phyloP scores from a whole-genome alignment of 441 rosid species.

The Jatropha podagrica region DNA sequence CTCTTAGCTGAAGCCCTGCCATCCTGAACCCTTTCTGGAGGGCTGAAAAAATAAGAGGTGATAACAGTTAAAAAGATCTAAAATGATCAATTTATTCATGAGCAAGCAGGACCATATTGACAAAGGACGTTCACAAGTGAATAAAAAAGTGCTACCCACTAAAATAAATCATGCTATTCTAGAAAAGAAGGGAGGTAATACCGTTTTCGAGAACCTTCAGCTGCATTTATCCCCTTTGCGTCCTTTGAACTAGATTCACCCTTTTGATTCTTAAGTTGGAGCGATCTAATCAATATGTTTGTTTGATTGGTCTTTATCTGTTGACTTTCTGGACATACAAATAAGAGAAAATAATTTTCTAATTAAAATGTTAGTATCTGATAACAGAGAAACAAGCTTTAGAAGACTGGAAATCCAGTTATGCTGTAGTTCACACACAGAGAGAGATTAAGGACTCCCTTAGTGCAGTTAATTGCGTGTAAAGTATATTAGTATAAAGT shows the following conservation, averaged over 20 bases:
- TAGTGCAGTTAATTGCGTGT: not conserved
- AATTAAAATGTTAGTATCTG: not conserved
- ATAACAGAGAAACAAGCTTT: not conserved
- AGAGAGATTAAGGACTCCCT: not conserved
- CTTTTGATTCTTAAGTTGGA: conserved; percentile 67
- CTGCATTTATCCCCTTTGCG: conserved; percentile 43
- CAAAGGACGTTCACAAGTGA: not conserved
- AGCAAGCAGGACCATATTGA: not conserved
- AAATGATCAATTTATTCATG: conserved; percentile 7
- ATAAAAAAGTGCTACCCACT: not conserved
- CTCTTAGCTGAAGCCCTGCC: conserved; percentile 65
- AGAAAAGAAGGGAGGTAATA: conserved; percentile 26
- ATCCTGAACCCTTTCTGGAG: conserved; percentile 65
- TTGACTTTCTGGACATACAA: conserved; percentile 59
- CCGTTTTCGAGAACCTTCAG: conserved; percentile 84
- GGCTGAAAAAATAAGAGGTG: conserved; percentile 35
- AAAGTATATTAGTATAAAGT: not conserved
- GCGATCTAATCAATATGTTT: conserved; percentile 91
- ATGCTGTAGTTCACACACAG: not conserved
- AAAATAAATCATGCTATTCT: conserved; percentile 7
- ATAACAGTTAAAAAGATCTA: conserved; percentile 14
- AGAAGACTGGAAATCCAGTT: not conserved
- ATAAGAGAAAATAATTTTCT: conserved; percentile 23
- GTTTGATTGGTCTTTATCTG: conserved; percentile 84
- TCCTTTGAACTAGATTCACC: conserved; percentile 63